Conservation (phyloP, 2,329 filamentous ascomycete species). For the Aspergillus ibericus region DNA sequence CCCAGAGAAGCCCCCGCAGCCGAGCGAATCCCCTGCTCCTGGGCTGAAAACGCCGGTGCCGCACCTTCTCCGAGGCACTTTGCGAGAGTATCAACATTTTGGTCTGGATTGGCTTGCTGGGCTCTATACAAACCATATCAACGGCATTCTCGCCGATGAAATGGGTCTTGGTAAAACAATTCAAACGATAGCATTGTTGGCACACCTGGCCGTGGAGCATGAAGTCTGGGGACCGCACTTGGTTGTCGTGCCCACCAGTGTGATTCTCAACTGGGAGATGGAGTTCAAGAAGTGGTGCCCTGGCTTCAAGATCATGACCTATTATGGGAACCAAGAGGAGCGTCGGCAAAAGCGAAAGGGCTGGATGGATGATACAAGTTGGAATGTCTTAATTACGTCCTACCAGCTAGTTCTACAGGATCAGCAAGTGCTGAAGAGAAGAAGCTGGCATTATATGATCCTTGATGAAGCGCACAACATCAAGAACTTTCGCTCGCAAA, state of each 20-base stretch:
- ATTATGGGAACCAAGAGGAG: conserved; percentile 93
- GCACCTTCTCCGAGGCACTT: conserved; percentile 77
- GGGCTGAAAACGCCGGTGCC: conserved; percentile 69
- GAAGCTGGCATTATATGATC: conserved; percentile 97
- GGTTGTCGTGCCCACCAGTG: conserved; percentile 94
- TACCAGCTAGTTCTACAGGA: conserved; percentile 96
- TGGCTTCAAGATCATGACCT: conserved; percentile 95
- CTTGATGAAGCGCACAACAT: conserved; percentile 99
- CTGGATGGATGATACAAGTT: conserved; percentile 89
- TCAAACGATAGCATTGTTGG: conserved; percentile 90
- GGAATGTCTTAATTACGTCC: conserved; percentile 97
- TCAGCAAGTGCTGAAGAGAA: conserved; percentile 86
- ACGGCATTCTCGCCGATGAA: conserved; percentile 94
- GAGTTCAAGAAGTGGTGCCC: conserved; percentile 99
- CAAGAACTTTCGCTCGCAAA: conserved; percentile 97
- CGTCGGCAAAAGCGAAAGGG: conserved; percentile 85
- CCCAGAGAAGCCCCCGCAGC: conserved; percentile 35
- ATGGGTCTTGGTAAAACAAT: conserved; percentile 99
- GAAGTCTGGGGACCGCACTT: conserved; percentile 95
- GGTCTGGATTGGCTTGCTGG: conserved; percentile 97
- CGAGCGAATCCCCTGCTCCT: conserved; percentile 43
- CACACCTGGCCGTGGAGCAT: conserved; percentile 86
- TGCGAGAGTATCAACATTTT: conserved; percentile 94
- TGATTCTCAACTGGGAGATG: conserved; percentile 99
- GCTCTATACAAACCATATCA: conserved; percentile 87